Conservation (phyloP, 352 stramenopile genomes). For the Pythium coloratum region DNA sequence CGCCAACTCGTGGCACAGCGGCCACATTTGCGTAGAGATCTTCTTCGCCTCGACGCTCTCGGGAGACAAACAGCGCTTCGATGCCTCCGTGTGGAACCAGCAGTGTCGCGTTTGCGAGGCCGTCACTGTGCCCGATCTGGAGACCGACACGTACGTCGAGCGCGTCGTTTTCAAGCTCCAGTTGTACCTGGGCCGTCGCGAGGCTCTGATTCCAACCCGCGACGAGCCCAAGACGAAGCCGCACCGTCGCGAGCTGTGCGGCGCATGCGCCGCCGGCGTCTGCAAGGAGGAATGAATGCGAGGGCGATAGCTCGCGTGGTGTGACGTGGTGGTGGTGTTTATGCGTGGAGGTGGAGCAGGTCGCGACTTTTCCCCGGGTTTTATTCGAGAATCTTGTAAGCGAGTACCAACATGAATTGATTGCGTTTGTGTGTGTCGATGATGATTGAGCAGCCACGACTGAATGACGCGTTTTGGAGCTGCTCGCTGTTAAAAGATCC, state of each 20-base stretch:
- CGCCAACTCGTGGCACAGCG: constrained; percentile 18
- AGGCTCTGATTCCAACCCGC: not conserved
- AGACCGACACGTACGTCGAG: constrained; percentile 23
- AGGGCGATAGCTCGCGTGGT: too few species aligned
- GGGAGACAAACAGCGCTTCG: constrained; percentile 17
- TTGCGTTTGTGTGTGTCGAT: too few species aligned
- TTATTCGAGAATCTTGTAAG: too few species aligned
- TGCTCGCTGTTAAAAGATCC: too few species aligned
- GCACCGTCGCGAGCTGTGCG: constrained; percentile 26
- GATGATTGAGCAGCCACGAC: too few species aligned
- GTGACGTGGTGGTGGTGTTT: not conserved
- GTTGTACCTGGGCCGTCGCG: constrained; percentile 24
- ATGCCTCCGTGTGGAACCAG: constrained; percentile 32
- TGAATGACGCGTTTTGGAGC: too few species aligned
- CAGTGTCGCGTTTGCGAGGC: constrained; percentile 22
- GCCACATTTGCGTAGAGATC: constrained; percentile 23
- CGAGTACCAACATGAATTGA: too few species aligned
- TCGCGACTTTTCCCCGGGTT: too few species aligned
- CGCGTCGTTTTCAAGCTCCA: constrained; percentile 30
- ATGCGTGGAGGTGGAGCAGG: not conserved
- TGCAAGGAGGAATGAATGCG: constrained; percentile 7
- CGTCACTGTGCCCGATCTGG: constrained; percentile 18
- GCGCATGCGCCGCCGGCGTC: constrained; percentile 28
- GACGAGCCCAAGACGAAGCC: constrained; percentile 24
- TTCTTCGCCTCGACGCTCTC: constrained; percentile 6